Evolutionary conservation across 192 early-diverging fungal species (phyloP).

Genomic region (Coemansia sp.): DNA sequence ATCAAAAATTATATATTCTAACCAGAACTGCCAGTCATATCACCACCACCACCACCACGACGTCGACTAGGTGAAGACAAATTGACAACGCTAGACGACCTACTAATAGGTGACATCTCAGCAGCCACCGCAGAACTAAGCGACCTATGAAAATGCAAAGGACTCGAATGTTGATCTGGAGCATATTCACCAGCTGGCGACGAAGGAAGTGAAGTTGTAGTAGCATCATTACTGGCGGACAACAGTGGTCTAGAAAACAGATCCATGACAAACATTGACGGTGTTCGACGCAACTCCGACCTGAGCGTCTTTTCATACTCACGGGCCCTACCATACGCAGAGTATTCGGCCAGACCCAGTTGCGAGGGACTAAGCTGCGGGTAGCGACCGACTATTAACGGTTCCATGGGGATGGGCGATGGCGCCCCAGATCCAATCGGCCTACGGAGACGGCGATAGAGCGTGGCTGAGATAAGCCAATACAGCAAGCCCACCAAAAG

Average conservation of each 20-base stretch:
- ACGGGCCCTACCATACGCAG: not conserved
- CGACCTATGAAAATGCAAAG: not conserved
- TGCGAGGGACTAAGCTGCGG: not conserved
- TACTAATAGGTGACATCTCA: constrained; percentile 18
- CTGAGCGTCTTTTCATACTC: not conserved
- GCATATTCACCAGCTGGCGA: not conserved
- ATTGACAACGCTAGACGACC: constrained; percentile 36
- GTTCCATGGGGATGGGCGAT: not conserved
- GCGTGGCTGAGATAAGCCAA: constrained; percentile 9
- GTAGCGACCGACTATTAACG: not conserved
- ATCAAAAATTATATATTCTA: not conserved
- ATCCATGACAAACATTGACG: constrained; percentile 32
- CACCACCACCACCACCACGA: constrained; percentile 7
- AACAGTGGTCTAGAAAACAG: constrained; percentile 10
- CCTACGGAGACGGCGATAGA: not conserved
- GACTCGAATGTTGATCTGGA: not conserved
- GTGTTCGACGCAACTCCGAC: constrained; percentile 13
- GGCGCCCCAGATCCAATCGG: constrained; percentile 5
- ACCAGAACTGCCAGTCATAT: not conserved
- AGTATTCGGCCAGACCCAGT: constrained; percentile 8
- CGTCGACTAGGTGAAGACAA: constrained; percentile 25
- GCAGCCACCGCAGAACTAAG: constrained; percentile 4
- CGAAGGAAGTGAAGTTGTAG: not conserved
- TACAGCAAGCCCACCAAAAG: constrained; percentile 12
- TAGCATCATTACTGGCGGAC: not conserved